Evolutionary conservation across 805 yeast genomes (phyloP).

Genomic region (Metschnikowia reukaufii): DNA sequence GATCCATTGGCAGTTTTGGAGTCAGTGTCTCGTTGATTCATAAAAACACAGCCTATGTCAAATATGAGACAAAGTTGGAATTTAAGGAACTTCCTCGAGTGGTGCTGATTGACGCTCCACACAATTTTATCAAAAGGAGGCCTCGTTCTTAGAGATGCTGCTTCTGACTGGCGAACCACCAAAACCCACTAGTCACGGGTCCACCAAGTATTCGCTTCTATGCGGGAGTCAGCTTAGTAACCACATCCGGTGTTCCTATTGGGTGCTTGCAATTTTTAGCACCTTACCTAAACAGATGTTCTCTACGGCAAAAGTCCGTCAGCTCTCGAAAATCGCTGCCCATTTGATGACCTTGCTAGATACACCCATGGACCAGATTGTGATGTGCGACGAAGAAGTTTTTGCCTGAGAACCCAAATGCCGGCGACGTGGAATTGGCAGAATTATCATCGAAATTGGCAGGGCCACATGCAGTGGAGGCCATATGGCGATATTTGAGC

Average conservation of each 20-base stretch:
- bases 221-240: constrained; percentile 59
- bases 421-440: constrained; percentile 27
- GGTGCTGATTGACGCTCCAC: constrained; percentile 67
- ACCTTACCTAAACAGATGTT: constrained; percentile 39
- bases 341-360: constrained; percentile 46
- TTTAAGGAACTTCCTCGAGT: constrained; percentile 52
- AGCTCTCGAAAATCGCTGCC: constrained; percentile 38
- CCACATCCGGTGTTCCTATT: constrained; percentile 42
- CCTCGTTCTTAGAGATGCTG: constrained; percentile 58
- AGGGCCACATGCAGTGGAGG: constrained; percentile 54
- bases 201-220: constrained; percentile 61
- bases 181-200: constrained; percentile 64
- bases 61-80: constrained; percentile 48
- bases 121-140: constrained; percentile 57
- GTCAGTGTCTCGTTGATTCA: constrained; percentile 61
- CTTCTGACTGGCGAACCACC: constrained; percentile 67
- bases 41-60: constrained; percentile 47
- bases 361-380: constrained; percentile 27
- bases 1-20: constrained; percentile 47
- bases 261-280: constrained; percentile 66
- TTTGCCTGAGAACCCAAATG: constrained; percentile 11
- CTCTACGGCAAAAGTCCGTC: constrained; percentile 32
- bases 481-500: constrained; percentile 50
- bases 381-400: constrained; percentile 5
- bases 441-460: constrained; percentile 39